phyloP scores from a whole-genome alignment of 495 filamentous ascomycete species.

The Sabuloglossum arenarium region DNA sequence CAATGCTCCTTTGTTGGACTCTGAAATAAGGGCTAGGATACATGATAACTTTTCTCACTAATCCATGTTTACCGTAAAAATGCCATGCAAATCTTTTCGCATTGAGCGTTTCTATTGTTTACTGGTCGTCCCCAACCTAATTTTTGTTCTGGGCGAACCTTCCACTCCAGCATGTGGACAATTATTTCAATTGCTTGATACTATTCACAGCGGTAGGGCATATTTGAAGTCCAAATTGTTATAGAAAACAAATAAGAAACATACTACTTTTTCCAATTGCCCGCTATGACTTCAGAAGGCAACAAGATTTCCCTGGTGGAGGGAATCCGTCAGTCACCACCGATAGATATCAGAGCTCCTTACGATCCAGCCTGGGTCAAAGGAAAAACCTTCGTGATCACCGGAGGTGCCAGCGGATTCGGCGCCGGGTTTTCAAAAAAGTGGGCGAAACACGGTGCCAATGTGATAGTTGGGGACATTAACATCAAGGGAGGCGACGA shows the following conservation, averaged over 20 bases:
- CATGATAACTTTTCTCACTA: too few relatives aligned
- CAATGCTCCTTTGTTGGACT: neutral
- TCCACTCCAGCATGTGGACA: too few relatives aligned
- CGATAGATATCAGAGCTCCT: neutral
- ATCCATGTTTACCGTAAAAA: too few relatives aligned
- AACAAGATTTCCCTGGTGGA: neutral
- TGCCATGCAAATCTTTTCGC: too few relatives aligned
- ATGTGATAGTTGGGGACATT: conserved; percentile 28
- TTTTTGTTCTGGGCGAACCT: too few relatives aligned
- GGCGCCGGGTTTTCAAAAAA: conserved; percentile 21
- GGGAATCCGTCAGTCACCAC: neutral
- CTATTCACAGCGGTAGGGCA: too few relatives aligned
- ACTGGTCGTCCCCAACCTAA: too few relatives aligned
- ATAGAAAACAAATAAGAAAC: too few relatives aligned
- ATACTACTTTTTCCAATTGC: too few relatives aligned
- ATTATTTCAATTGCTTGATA: too few relatives aligned
- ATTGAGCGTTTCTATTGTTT: too few relatives aligned
- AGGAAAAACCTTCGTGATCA: conserved; percentile 26
- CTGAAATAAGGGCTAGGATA: neutral
- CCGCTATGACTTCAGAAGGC: neutral
- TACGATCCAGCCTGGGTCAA: conserved; percentile 1
- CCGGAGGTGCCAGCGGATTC: conserved; percentile 28
- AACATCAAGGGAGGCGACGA: conserved; percentile 18
- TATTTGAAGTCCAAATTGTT: too few relatives aligned
- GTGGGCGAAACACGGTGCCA: conserved; percentile 25